Base-by-base conservation (phyloP, 257 asterid genomes). In the Petunia axillaris region DNA sequence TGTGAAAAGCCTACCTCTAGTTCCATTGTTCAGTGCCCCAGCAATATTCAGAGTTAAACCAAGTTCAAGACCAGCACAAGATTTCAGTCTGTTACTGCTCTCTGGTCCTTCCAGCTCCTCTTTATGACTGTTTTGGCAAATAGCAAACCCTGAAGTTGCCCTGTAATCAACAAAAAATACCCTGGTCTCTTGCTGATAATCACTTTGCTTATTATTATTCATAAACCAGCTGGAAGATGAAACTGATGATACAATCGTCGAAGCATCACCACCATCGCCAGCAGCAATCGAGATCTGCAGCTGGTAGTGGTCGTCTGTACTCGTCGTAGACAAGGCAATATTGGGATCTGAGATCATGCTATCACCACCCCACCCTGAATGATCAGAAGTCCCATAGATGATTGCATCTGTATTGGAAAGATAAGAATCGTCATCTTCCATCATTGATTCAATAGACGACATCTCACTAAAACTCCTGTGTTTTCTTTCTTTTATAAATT, bases 61-160 rank as follows among this genome's bases (percentile, higher is more conserved):
- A 54, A 13, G 16, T 50, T 50, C 55, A 50, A 50, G 55, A 50
- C 55, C 55, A 4, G 36, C 54, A 1, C 79, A 39, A 8, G 88
- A 80, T 77, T 85, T 92, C 82, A 84, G 57, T 83, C 96, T 83
- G 80, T 92, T 93, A 74, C 60, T 79, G 25, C n/a, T 53, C 52
- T 6, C 75, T 79, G 39, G 25, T 64, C 25, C 48, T 50, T 59
- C 59, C 65, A 7, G 39, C 6, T 63, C 68, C 37, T 10, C 66
- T 13, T 52, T 43, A 53, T 5, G 11, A 6, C n/a, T n/a, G 39
- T 77, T 79, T 41, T 67, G 55, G 7, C 87, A 86, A 79, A 91
- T 63, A 40, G 92, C 97, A 13, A 88, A 90, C 13, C 95, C 95
- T 2, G 97, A 94, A 44, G 91, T 91, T 9, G 93, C 95, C 59